Evolutionary conservation across 345 rosid genomes (phyloP).

Genomic region (Moringa oleifera): DNA sequence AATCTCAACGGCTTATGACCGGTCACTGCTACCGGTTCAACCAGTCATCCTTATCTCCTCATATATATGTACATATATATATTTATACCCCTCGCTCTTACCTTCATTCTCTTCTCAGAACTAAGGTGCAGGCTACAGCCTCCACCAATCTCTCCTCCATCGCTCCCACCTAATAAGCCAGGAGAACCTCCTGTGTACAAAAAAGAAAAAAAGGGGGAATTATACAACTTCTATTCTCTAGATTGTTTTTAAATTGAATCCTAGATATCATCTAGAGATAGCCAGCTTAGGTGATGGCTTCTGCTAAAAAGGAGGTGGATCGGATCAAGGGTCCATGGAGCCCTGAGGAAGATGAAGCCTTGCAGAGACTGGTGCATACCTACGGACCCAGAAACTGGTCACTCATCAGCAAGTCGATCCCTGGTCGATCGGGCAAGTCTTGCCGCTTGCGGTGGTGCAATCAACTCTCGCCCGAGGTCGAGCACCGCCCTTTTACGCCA

Average conservation of each 20-base stretch:
- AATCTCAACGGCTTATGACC: conserved; percentile 38
- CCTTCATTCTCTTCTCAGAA: conserved; percentile 9
- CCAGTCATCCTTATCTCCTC: conserved; percentile 45
- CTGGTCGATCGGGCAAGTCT: conserved; percentile 79
- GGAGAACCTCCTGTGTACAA: conserved; percentile 1
- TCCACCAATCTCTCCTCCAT: neutral
- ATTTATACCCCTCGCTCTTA: conserved; percentile 3
- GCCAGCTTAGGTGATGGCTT: conserved; percentile 26
- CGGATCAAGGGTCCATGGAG: conserved; percentile 92
- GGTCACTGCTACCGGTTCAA: conserved; percentile 44
- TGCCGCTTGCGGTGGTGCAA: conserved; percentile 83
- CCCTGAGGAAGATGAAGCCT: conserved; percentile 71
- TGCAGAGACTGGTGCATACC: conserved; percentile 50
- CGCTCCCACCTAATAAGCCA: neutral
- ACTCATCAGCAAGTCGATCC: conserved; percentile 69
- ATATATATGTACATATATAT: conserved; percentile 25
- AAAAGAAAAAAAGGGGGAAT: no score
- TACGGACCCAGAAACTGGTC: conserved; percentile 82
- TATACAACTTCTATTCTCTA: no score
- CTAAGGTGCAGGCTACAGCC: conserved; percentile 11
- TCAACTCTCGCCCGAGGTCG: conserved; percentile 80
- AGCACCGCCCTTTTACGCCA: conserved; percentile 62
- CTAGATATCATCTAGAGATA: neutral
- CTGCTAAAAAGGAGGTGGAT: conserved; percentile 44
- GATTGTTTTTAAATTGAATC: no score